Percentiles rank a stretch among this genome's conserved stretches.
Conservation (phyloP, 2,329 filamentous ascomycete species). For the Ceratocystis papillata region DNA sequence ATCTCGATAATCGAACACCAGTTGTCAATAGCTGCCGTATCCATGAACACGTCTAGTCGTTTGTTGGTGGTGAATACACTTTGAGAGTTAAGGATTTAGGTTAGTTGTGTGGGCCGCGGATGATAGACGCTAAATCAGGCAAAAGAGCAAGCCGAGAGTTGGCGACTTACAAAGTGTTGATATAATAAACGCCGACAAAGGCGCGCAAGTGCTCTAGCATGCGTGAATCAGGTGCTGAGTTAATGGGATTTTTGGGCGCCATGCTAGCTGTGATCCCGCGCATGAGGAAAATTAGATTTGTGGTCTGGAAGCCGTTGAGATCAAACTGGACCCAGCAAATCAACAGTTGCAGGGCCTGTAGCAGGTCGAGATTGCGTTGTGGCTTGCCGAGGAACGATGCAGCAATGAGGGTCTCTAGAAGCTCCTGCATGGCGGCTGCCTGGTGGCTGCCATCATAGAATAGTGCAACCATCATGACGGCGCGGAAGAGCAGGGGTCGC, state of each 20-base stretch:
- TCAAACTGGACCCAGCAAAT: constrained; percentile 35
- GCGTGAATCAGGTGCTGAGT: constrained; percentile 24
- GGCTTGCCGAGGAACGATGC: constrained; percentile 35
- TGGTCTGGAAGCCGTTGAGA: constrained; percentile 41
- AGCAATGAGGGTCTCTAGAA: constrained; percentile 37
- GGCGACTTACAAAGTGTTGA: constrained; percentile 38
- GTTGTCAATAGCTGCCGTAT: constrained; percentile 35
- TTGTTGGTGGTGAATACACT: constrained; percentile 40
- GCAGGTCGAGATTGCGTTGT: constrained; percentile 37
- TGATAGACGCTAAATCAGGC: neutral
- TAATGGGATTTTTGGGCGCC: constrained; percentile 26
- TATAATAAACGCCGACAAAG: constrained; percentile 41
- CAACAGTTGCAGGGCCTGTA: constrained; percentile 39
- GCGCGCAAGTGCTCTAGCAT: constrained; percentile 39
- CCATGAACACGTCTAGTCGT: constrained; percentile 40
- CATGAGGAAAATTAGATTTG: constrained; percentile 40
- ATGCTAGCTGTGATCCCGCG: constrained; percentile 30
- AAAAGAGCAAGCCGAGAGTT: neutral
- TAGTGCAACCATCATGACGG: constrained; percentile 37
- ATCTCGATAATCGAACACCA: constrained; percentile 37
- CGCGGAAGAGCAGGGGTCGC: constrained; percentile 41
- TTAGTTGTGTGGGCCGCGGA: neutral
- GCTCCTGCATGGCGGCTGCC: constrained; percentile 35
- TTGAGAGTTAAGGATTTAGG: neutral
- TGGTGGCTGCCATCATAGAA: constrained; percentile 38